Conservation (phyloP, 352 stramenopile species). For the Pythium plurisporium region DNA sequence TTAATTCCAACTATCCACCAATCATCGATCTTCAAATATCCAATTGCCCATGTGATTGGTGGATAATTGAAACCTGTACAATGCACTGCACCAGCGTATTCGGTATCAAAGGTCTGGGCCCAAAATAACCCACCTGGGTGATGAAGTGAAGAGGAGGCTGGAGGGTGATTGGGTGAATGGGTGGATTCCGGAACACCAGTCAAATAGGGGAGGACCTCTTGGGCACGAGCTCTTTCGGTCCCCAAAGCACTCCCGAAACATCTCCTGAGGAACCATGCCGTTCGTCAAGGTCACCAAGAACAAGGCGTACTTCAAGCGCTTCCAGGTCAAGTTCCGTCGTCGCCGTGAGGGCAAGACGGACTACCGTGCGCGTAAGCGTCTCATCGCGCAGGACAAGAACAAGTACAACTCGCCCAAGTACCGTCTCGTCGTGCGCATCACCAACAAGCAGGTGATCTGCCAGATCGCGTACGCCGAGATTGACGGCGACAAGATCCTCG, state of each 20-base stretch:
- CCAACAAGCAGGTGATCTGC: slow-evolving; percentile 96
- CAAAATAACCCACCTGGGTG: neutral
- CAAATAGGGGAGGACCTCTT: slow-evolving; percentile 3
- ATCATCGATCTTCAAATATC: slow-evolving; percentile 18
- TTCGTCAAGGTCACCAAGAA: slow-evolving; percentile 99
- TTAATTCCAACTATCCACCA: slow-evolving; percentile 24
- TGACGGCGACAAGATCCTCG: slow-evolving; percentile 96
- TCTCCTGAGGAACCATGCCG: slow-evolving; percentile 66
- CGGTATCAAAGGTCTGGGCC: neutral
- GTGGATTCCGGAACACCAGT: slow-evolving; percentile 19
- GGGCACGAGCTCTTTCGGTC: neutral
- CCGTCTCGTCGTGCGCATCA: slow-evolving; percentile 94
- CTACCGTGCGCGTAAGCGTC: slow-evolving; percentile 98
- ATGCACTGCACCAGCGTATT: neutral
- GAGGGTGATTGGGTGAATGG: slow-evolving; percentile 7
- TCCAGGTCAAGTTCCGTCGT: slow-evolving; percentile 98
- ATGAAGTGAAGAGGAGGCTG: neutral
- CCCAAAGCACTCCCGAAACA: slow-evolving; percentile 63
- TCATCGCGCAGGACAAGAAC: slow-evolving; percentile 99
- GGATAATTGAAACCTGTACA: slow-evolving; percentile 23
- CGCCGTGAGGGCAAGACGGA: slow-evolving; percentile 99
- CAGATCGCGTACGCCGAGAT: slow-evolving; percentile 99
- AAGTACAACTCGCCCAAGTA: slow-evolving; percentile 99
- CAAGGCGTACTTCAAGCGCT: slow-evolving; percentile 99
- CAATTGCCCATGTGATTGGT: slow-evolving; percentile 24